Base-by-base conservation (phyloP, 2,329 filamentous ascomycete species). In the Amauroascus verrucosus region DNA sequence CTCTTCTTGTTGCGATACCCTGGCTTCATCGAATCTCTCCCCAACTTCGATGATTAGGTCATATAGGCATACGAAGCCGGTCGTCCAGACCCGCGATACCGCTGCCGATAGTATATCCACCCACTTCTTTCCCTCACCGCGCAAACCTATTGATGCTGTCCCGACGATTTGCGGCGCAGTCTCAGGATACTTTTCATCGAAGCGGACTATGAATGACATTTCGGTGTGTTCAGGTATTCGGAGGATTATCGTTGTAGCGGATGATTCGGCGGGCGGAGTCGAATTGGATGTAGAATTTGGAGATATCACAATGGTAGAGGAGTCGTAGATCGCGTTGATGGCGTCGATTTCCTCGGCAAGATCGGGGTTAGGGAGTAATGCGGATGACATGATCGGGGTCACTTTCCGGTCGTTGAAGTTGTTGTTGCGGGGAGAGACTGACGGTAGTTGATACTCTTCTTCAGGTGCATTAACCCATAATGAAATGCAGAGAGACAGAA, bases 51-150 rank as follows among this genome's bases (percentile, higher is more conserved):
- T 90, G 35, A 96, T 77, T n/a, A 94, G 78, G 65, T 96, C 91
- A 63, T 90, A 98, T 2, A 98, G 73, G 63, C 90, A 96, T 20
- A 95, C 88, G 50, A 81, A 78, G 0, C 88, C 89, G 0, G 82
- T 78, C 50, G 78, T 76, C 67, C 84, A 95, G 3, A 86, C 77
- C n/a, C 75, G 73, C 0, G 73, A 75, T 30, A 96, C 70, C 0
- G 84, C 82, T 33, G 82, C 75, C 28, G 82, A 75, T 54, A 93
- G 83, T 1, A 86, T 70, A 1, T 79, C 77, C n/a, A 90, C 75
- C 48, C 88, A 79, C 49, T 81, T 75, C 48, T 80, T 82, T 1
- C 88, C 88, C 57, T 86, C 82, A 35, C 90, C 88, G 18, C 82
- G 78, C 59, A 80, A 74, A 43, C 86, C 88, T 6, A 86, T 85